Base-by-base conservation (phyloP, 2,329 filamentous ascomycete species). In the Neopestalotiopsis sp. region DNA sequence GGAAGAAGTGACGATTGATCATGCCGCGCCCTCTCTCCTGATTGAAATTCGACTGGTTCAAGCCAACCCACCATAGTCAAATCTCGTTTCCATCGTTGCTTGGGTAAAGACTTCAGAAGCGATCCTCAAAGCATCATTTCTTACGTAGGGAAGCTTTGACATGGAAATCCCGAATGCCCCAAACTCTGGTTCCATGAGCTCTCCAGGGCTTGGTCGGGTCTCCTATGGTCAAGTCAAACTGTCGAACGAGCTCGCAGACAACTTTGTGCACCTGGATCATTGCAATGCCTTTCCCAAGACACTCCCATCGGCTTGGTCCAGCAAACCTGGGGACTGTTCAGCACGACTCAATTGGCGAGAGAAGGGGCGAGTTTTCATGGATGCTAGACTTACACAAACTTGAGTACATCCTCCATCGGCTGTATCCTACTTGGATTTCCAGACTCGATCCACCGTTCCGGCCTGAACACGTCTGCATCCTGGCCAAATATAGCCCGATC, bases 381-480 rank as follows among this genome's bases (percentile, higher is more conserved):
- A 24, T 24, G 9, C 38, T 38, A 3, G 10, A 59, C 57, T 14
- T 34, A 59, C 57, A 59, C 57, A n/a, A 59, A 59, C 20, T 34
- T 59, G 17, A 34, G 12, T 1, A 24, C 30, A 6, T 59, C 57
- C 57, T 59, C 56, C 57, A 59, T 59, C 3, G 30, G 57, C 30
- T 59, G 24, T n/a, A 63, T 7, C 5, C 28, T n/a, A 63, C n/a
- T 42, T 38, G 34, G 14, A 3, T 42, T 12, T 13, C 20, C 20
- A 2, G 60, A 30, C 14, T 59, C 57, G 34, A 63, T 34, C 60
- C 60, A 63, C n/a, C 60, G 60, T 20, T 63, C 60, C 12, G 60
- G 60, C 5, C 60, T 38, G 32, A 63, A 42, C 4, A 63, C 20
- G 38, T 63, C 34, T 24, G 60, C 60, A 24, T 63, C 60, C 5